Percentiles rank a stretch among this genome's conserved stretches.
Conservation (phyloP, 805 yeast genomes). For the Kodamaea kakaduensis region DNA sequence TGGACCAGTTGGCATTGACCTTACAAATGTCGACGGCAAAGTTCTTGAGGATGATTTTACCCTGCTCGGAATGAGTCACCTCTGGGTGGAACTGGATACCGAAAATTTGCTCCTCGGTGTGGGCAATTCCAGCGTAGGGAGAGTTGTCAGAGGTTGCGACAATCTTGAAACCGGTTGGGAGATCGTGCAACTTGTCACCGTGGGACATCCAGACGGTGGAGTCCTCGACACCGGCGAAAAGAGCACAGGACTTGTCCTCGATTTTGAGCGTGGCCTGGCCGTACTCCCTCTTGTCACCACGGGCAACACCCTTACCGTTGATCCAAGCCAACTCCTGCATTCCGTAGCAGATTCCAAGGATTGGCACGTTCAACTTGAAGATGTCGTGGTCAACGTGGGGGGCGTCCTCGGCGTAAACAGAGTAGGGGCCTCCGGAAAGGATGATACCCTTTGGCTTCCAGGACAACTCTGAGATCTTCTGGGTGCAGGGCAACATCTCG, state of each 20-base stretch:
- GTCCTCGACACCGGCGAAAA: slow-evolving; percentile 87
- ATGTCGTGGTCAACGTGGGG: slow-evolving; percentile 97
- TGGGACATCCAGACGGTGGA: slow-evolving; percentile 99
- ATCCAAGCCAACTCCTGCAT: slow-evolving; percentile 99
- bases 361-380: slow-evolving; percentile 87
- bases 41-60: slow-evolving; percentile 81
- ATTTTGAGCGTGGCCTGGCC: slow-evolving; percentile 92
- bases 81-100: slow-evolving; percentile 99
- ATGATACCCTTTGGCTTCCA: slow-evolving; percentile 98
- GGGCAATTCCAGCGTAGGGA: slow-evolving; percentile 90
- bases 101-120: slow-evolving; percentile 66
- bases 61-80: slow-evolving; percentile 93
- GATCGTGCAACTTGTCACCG: slow-evolving; percentile 89
- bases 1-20: slow-evolving; percentile 89
- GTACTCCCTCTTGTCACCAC: slow-evolving; percentile 97
- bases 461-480: slow-evolving; percentile 83
- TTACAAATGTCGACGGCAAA: slow-evolving; percentile 90
- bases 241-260: slow-evolving; percentile 58
- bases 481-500: slow-evolving; percentile 99
- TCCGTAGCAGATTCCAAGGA: slow-evolving; percentile 97
- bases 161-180: slow-evolving; percentile 84
- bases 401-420: slow-evolving; percentile 91
- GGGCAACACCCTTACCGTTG: slow-evolving; percentile 87
- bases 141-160: slow-evolving; percentile 93
- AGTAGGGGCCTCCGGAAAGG: slow-evolving; percentile 95